Base-by-base conservation (phyloP, 2,329 filamentous ascomycete genomes). In the Chaetomium strumarium region DNA sequence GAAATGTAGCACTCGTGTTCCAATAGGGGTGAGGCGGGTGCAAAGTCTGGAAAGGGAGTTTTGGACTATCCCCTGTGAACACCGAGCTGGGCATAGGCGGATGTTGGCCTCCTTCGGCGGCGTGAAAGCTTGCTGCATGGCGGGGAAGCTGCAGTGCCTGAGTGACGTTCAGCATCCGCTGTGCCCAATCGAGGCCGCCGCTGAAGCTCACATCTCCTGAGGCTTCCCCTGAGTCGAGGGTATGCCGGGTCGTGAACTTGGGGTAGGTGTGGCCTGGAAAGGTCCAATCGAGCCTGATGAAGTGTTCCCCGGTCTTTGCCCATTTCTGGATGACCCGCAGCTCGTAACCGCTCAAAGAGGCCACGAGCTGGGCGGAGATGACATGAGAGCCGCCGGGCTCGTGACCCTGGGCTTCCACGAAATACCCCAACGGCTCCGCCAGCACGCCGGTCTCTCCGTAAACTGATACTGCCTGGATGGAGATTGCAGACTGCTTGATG, bases 241-340 rank as follows among this genome's bases (percentile, higher is more conserved):
- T 46, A 29, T 59, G 57, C 37, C 52, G 48, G n/a, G 55, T 57
- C 2, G 51, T 55, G 13, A 54, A 52, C 10, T 24, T 46, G 12
- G 55, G 55, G 13, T 52, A 46, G 9, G 5, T 13, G 13, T 24
- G 20, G 29, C 43, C 34, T 3, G 51, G 46, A 13, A 55, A 56
- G 8, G 19, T 48, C 56, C 56, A 58, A 1, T 43, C 49, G 2
- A 56, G 20, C 14, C 49, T 42, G 34, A 56, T 30, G 31, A 49
- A 53, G 37, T 40, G 49, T 1, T 47, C 31, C 2, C 20, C 33
- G 2, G 31, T n/a, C 0, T 20, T 36, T 29, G 49, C 51, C 30
- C 30, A 20, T 20, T 19, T 17, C 11, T 29, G 45, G 14, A 51
- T 5, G 0, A 5, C 38, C 1, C 44, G 12, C 0, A 13, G 1